These are phyloP conservation scores for Leccinum aurantiacum DNA, from an alignment of 768 basidiomycete genomes.

Conservation along the genomic window DNA sequence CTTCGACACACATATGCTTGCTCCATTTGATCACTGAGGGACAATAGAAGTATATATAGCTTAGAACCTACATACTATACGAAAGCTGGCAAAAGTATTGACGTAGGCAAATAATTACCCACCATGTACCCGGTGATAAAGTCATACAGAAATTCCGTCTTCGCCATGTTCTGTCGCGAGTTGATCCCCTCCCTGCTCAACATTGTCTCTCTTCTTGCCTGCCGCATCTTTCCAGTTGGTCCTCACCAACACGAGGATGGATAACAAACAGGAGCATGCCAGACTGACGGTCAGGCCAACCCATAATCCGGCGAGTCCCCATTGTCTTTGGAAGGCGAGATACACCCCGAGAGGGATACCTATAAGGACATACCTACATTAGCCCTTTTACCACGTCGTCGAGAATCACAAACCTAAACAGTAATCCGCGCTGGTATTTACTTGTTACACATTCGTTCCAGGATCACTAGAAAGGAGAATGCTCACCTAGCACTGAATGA, in stretches of 20 bases:
- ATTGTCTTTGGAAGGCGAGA: slow-evolving; percentile 16
- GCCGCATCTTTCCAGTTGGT: slow-evolving; percentile 17
- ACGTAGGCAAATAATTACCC: too few species aligned
- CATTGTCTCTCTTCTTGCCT: not conserved
- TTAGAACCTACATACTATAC: not conserved
- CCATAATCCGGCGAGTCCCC: slow-evolving; percentile 31
- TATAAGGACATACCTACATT: slow-evolving; percentile 1
- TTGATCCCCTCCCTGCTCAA: not conserved
- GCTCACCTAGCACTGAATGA: slow-evolving; percentile 24
- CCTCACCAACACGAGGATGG: slow-evolving; percentile 19
- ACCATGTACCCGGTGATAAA: not conserved
- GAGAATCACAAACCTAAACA: slow-evolving; percentile 31
- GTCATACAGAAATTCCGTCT: not conserved
- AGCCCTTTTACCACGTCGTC: not conserved
- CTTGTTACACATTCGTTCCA: not conserved
- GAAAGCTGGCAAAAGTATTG: not conserved
- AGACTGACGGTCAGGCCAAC: slow-evolving; percentile 23
- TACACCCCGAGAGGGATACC: slow-evolving; percentile 36
- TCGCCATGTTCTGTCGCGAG: not conserved
- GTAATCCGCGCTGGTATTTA: slow-evolving; percentile 18
- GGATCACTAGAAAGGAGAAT: not conserved
- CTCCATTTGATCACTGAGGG: not conserved
- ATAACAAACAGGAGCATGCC: slow-evolving; percentile 20
- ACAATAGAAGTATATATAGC: not conserved
- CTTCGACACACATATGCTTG: not conserved